Evolutionary conservation across 345 rosid genomes (phyloP), one percentile per base, ranked within the genome.

Genomic region (Populus simonii): DNA sequence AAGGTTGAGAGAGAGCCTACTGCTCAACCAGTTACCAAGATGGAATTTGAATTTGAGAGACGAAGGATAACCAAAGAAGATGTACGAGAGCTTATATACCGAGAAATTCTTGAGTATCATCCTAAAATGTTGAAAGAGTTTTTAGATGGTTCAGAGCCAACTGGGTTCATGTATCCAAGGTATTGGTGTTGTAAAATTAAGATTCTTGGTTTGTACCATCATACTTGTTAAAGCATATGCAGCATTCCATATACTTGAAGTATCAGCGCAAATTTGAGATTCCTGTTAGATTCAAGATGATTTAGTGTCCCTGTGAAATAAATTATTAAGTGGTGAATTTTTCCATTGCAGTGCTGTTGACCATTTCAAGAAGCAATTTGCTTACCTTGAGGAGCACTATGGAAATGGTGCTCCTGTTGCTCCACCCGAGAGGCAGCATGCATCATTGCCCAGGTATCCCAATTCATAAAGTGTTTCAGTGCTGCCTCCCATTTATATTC

Each of bases 11-110:
- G 98, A 84, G 98, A 94, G 85, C 98, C 97, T 70, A 89, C 94
- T 71, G 90, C 97, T 79, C 98, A 94, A 84, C 98, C 98, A 53
- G 98, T 94, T 70, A 86, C 97, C 35, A 94, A 94, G 87, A 83
- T 94, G 93, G 98, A 94, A 82, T 94, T 94, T 83, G 98, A 94
- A 83, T 94, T 94, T 65, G 98, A 94, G 87, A 93, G 98, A 76
- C 90, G 98, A 72, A 86, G 98, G 86, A 88, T 93, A 80, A 94
- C 97, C 23, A 94, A 94, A 84, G 98, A 93, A 89, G 98, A 94
- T 70, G 98, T 94, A 38, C 82, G 98, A 76, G 98, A 92, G 85
- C 93, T 94, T 76, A 94, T 94, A 74, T 93, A 94, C 78, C 87
- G 97, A 79, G 98, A 94, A 80, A 93, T 83, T 84, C 91, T 94